Conservation (phyloP, 225 moss, liverwort and hornwort genomes). For the Ulota crispa region DNA sequence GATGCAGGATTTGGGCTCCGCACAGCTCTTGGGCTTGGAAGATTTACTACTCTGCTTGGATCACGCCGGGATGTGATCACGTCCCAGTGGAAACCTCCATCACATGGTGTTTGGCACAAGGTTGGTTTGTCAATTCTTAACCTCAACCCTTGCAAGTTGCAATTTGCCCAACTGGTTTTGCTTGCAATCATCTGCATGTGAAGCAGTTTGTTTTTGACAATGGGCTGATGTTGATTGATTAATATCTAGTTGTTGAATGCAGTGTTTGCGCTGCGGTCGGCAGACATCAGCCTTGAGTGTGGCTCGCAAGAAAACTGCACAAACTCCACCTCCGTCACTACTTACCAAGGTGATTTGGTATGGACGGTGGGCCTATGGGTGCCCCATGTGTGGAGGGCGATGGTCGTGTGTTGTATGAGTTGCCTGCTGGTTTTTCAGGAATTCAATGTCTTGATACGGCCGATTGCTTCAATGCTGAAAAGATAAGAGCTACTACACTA, state of each 20-base stretch:
- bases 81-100: conserved; percentile 72
- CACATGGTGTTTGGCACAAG: conserved; percentile 92
- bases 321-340: conserved; percentile 17
- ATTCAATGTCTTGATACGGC: neutral
- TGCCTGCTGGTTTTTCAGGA: neutral
- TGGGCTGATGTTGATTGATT: neutral
- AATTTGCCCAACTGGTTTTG: neutral
- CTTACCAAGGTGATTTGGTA: conserved; percentile 71
- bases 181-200: neutral
- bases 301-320: conserved; percentile 35
- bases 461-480: neutral
- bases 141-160: conserved; percentile 6
- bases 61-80: conserved; percentile 89
- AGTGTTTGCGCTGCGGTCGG: conserved; percentile 97
- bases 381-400: conserved; percentile 94
- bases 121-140: conserved; percentile 56
- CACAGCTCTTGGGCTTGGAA: conserved; percentile 84
- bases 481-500: too few species aligned
- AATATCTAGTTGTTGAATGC: conserved; percentile 19
- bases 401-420: conserved; percentile 80
- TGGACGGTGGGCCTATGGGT: conserved; percentile 75
- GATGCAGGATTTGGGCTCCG: conserved; percentile 90
- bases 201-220: neutral
- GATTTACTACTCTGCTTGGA: conserved; percentile 79
- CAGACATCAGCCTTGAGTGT: conserved; percentile 80